These are phyloP conservation scores for Peronosclerospora sorghi DNA, from an alignment of 352 stramenopile species.

Conservation along the genomic window DNA sequence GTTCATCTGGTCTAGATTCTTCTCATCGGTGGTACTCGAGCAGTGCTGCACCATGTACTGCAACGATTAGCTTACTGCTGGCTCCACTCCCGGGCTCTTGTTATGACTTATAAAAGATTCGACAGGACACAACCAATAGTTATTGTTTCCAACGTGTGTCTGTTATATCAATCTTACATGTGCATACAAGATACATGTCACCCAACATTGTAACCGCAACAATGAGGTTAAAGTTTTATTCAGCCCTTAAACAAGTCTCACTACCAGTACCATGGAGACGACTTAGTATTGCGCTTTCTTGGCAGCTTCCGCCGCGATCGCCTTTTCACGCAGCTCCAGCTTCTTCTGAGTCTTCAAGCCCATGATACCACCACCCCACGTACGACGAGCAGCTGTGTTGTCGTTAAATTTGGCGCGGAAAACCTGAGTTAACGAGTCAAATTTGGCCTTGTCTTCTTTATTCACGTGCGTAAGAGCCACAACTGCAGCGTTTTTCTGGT, in stretches of 20 bases:
- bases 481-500: conserved; percentile 97
- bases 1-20: no score
- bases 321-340: conserved; percentile 96
- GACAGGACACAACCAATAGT: no score
- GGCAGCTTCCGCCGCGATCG: conserved; percentile 93
- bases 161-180: no score
- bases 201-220: no score
- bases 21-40: no score
- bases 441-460: conserved; percentile 96
- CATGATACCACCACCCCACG: conserved; percentile 99
- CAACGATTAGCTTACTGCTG: no score
- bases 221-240: conserved; percentile 1
- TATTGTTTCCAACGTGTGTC: no score
- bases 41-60: no score
- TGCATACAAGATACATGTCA: no score
- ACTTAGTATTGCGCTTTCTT: conserved; percentile 97
- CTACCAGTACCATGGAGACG: neutral
- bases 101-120: no score
- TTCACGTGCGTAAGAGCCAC: conserved; percentile 95
- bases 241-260: conserved; percentile 5
- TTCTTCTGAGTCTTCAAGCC: conserved; percentile 99
- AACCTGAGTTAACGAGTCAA: conserved; percentile 88
- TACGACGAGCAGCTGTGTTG: conserved; percentile 82
- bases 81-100: no score
- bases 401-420: conserved; percentile 98